Evolutionary conservation across 2,329 filamentous ascomycete species (phyloP).

Genomic region (Penicillium thymicola): DNA sequence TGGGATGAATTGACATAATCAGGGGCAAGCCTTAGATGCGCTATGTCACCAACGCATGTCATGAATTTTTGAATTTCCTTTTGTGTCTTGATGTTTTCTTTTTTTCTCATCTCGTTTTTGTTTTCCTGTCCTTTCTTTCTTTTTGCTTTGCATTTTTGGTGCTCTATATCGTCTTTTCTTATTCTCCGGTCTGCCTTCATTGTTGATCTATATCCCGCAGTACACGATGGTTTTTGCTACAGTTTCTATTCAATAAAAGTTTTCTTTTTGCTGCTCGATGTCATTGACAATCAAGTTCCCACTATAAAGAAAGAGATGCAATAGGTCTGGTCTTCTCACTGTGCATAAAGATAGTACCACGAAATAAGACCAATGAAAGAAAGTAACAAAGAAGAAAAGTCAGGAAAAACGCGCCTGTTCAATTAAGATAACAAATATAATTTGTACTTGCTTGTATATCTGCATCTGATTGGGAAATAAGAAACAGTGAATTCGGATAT

Average conservation of each 20-base stretch:
- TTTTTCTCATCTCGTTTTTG: background rate
- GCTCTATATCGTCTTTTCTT: constrained; percentile 3
- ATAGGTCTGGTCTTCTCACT: background rate
- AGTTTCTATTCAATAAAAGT: constrained; percentile 4
- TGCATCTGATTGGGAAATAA: background rate
- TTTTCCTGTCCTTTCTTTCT: background rate
- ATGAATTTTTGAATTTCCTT: background rate
- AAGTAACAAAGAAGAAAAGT: background rate
- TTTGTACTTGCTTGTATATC: background rate
- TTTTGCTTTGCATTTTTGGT: constrained; percentile 4
- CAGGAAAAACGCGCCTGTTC: background rate
- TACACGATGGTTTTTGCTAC: constrained; percentile 23
- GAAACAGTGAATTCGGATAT: constrained; percentile 13
- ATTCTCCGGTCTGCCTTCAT: background rate
- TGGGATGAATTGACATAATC: constrained; percentile 38
- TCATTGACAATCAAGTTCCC: background rate
- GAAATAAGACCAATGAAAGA: background rate
- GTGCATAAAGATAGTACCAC: background rate
- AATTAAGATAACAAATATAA: background rate
- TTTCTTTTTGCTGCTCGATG: background rate
- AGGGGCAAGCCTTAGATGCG: background rate
- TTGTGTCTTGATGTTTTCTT: background rate
- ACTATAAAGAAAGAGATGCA: background rate
- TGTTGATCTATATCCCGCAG: constrained; percentile 25
- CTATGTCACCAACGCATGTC: background rate